Evolutionary conservation across 805 yeast species (phyloP).

Genomic region (Candida ascalaphidarum): DNA sequence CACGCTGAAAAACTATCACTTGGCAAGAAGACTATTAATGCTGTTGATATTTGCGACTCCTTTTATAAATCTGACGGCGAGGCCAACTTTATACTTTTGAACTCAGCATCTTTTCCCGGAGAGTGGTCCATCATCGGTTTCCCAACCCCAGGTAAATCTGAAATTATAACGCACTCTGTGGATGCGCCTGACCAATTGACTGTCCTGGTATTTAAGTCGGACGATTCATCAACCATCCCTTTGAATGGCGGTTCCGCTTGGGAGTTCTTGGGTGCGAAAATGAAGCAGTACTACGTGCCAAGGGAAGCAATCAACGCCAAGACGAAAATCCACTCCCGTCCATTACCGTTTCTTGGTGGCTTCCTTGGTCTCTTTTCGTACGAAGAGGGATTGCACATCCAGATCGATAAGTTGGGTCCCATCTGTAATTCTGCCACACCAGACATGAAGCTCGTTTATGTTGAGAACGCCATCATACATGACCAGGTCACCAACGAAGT

Average conservation of each 20-base stretch:
- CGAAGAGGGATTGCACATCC: conserved; percentile 65
- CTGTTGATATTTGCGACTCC: conserved; percentile 47
- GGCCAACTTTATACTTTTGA: conserved; percentile 51
- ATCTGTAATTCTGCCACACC: conserved; percentile 41
- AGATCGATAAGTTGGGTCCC: conserved; percentile 23
- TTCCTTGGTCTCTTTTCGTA: conserved; percentile 78
- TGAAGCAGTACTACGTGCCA: conserved; percentile 30
- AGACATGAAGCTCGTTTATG: conserved; percentile 65
- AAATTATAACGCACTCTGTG: conserved; percentile 55
- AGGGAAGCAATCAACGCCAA: conserved; percentile 15
- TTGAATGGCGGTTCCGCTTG: conserved; percentile 32
- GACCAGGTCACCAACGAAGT: conserved; percentile 39
- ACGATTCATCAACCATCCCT: conserved; percentile 1
- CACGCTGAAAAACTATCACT: conserved; percentile 3
- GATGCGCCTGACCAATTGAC: conserved; percentile 22
- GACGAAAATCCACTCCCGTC: conserved; percentile 10
- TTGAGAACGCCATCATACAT: conserved; percentile 55
- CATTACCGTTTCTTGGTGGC: conserved; percentile 86
- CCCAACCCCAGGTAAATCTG: conserved; percentile 37
- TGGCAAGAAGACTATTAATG: conserved; percentile 7
- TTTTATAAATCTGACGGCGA: conserved; percentile 15
- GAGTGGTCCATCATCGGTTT: conserved; percentile 82
- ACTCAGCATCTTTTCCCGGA: conserved; percentile 81
- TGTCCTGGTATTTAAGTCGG: conserved; percentile 19
- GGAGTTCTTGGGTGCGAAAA: conserved; percentile 41